Percentiles rank a stretch among this genome's conserved stretches.
Conservation (phyloP, 73 alveolate genomes). For the Tetrahymena malaccensis region DNA sequence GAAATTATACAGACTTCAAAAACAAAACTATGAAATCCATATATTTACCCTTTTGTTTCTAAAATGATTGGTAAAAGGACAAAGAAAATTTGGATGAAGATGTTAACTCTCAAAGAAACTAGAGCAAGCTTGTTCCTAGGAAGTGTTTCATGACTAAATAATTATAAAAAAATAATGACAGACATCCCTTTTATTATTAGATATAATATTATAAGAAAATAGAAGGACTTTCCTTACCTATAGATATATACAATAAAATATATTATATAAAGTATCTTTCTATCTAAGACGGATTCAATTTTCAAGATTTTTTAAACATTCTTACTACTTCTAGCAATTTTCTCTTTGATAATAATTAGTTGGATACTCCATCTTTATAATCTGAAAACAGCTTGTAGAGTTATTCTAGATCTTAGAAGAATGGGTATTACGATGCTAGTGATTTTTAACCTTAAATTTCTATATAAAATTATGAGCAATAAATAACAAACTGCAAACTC, state of each 20-base stretch:
- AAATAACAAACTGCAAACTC: not conserved
- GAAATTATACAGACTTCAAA: too few species aligned
- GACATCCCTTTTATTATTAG: not conserved
- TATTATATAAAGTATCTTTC: not conserved
- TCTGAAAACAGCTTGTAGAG: not conserved
- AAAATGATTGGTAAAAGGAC: not conserved
- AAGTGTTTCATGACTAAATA: not conserved
- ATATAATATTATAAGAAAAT: too few species aligned
- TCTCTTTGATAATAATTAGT: not conserved
- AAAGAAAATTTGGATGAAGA: not conserved
- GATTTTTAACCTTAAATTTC: not conserved
- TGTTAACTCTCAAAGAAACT: not conserved
- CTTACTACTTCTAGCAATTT: not conserved
- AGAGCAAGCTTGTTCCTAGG: not conserved
- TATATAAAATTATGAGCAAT: not conserved
- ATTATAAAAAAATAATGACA: too few species aligned
- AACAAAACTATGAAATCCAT: not conserved
- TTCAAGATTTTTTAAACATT: not conserved
- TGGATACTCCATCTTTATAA: not conserved
- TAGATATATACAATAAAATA: not conserved
- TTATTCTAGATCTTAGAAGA: not conserved
- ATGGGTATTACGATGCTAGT: not conserved
- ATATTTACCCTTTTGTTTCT: not conserved
- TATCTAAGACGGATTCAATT: not conserved
- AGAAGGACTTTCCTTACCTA: not conserved